These are phyloP conservation scores for Diplodia sapinea DNA, from an alignment of 2,329 filamentous ascomycete genomes.

Conservation along the genomic window DNA sequence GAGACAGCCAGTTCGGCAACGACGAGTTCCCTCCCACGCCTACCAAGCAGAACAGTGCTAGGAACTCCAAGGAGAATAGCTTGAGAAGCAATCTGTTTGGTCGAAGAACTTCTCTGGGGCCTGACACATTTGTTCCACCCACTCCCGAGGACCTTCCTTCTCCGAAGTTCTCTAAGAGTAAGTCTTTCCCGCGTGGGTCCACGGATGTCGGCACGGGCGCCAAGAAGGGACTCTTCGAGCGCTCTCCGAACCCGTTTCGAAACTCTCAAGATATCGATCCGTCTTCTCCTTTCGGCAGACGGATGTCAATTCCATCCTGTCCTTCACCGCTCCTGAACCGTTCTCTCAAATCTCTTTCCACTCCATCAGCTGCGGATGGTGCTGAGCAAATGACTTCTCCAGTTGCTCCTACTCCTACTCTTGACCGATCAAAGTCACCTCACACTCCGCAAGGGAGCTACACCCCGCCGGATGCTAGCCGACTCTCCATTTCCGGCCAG, in stretches of 20 bases:
- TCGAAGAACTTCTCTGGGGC: conserved; percentile 53
- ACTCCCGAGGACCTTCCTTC: conserved; percentile 39
- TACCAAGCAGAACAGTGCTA: conserved; percentile 70
- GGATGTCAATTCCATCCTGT: conserved; percentile 10
- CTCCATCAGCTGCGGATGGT: conserved; percentile 31
- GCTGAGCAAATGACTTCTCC: conserved; percentile 61
- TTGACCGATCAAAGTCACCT: conserved; percentile 64
- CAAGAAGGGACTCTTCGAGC: conserved; percentile 29
- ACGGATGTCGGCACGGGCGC: conserved; percentile 13
- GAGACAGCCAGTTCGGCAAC: conserved; percentile 62
- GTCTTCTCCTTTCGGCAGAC: conserved; percentile 21
- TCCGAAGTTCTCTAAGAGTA: conserved; percentile 43
- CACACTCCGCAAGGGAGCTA: conserved; percentile 79
- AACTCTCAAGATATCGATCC: conserved; percentile 14
- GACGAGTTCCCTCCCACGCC: conserved; percentile 93
- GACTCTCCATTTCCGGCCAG: conserved; percentile 75
- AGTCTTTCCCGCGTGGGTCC: conserved; percentile 40
- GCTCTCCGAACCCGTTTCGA: conserved; percentile 29
- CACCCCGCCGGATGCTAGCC: conserved; percentile 79
- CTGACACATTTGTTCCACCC: conserved; percentile 55
- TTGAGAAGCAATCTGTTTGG: conserved; percentile 58
- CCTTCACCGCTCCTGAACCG: conserved; percentile 22
- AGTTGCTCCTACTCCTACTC: conserved; percentile 66
- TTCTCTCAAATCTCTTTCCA: conserved; percentile 32
- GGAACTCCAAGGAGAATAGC: conserved; percentile 58